Conservation (phyloP, 176 grass and related monocot genomes). For the Raddia guianensis region DNA sequence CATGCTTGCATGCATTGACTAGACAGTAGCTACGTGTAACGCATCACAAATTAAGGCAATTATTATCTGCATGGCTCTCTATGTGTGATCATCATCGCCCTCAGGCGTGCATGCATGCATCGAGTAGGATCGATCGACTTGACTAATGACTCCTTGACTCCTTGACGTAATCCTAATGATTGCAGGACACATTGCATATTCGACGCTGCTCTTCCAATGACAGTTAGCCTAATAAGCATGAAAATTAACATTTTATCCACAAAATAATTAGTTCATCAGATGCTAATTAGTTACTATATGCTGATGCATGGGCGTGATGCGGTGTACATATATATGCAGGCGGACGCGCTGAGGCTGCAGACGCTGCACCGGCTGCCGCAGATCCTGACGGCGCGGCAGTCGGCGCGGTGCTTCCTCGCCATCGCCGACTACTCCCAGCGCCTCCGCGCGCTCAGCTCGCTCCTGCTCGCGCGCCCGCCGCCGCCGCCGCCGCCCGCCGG, state of each 20-base stretch:
- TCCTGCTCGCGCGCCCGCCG: conserved; percentile 46
- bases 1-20: not conserved
- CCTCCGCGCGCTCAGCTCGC: conserved; percentile 66
- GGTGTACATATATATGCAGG: conserved; percentile 26
- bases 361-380: conserved; percentile 56
- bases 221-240: not conserved
- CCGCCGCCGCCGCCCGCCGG: not conserved
- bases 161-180: not conserved
- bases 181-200: not conserved
- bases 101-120: not conserved
- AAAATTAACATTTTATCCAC: not conserved
- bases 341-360: conserved; percentile 63
- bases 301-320: not conserved
- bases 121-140: not conserved
- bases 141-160: not conserved
- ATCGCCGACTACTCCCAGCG: conserved; percentile 71
- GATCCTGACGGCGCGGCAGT: conserved; percentile 54
- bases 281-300: not conserved
- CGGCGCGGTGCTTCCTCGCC: conserved; percentile 58
- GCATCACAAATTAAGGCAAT: not conserved
- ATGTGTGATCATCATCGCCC: not conserved
- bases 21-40: not conserved
- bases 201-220: not conserved
- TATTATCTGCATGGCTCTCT: not conserved
- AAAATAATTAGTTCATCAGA: not conserved